Evolutionary conservation across 805 yeast species (phyloP), one percentile per base, ranked within the genome.

Genomic region (Suhomyces vadensis): DNA sequence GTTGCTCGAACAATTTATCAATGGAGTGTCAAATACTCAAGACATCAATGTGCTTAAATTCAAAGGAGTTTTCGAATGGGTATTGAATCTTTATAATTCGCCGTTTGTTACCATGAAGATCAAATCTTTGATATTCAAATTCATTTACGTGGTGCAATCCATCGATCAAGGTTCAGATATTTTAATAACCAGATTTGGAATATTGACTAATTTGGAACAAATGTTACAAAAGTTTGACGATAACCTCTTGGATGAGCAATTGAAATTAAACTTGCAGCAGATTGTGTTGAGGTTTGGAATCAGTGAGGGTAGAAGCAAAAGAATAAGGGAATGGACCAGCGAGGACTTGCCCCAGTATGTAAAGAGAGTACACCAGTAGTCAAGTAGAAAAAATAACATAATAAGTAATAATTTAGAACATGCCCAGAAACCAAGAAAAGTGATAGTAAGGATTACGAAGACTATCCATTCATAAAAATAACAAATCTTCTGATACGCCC

Each of bases 21-120:
- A 57, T 10, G 82, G 86, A n/a, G 59, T 77, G 2, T 74, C 69
- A 9, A 67, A 70, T 16, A 24, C 40, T 10, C 59, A 61, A 7
- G 95, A 89, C 56, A 69, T 87, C 41, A 64, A 71, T 20, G 57
- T 81, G 1, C 60, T 87, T 43, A 71, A 75, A 47, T 69, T 65
- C 39, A 74, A 69, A 43, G 83, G 82, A 5, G 73, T 85, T 2
- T 61, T 88, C 43, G 97, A 89, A 51, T 81, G 89, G 82, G 49
- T 79, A 1, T 52, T 85, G 56, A 80, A 81, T 46, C 63, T 85
- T 43, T 50, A 67, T 27, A 73, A 73, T 47, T 73, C 83, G 5
- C 82, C 85, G 25, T 81, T 73, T 51, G 47, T 73, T 19, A 65
- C 65, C 31, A 51, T 65, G 23, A 67, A 66, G 31, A 50, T 80